Conservation (phyloP, 108 stramenopile genomes). For the Fragilariopsis cylindrus region DNA sequence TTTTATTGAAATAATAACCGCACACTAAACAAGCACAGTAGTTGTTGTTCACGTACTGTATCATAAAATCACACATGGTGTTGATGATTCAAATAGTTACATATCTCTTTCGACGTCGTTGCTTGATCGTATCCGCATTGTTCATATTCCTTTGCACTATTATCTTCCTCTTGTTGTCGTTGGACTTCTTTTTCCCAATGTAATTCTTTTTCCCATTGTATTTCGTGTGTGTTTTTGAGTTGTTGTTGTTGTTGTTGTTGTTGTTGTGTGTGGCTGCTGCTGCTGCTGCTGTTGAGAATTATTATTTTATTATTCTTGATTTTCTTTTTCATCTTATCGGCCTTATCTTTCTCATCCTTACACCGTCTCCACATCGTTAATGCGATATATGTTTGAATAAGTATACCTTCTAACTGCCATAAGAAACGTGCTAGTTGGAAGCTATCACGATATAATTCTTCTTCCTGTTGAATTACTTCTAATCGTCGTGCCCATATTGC, state of each 20-base stretch:
- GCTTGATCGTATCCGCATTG: conserved; percentile 4
- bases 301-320: not conserved
- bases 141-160: not conserved
- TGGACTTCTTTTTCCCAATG: not conserved
- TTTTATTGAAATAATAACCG: not conserved
- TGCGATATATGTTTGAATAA: not conserved
- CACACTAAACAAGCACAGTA: not conserved
- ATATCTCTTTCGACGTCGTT: not conserved
- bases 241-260: conserved; percentile 10
- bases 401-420: conserved; percentile 4
- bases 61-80: not conserved
- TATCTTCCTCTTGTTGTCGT: not conserved
- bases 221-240: not conserved
- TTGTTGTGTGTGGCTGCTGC: conserved; percentile 7
- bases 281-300: not conserved
- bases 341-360: not conserved
- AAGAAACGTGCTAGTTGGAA: not conserved
- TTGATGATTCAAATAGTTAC: not conserved
- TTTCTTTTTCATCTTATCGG: not conserved
- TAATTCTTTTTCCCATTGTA: not conserved
- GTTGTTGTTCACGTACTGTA: not conserved
- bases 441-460: not conserved
- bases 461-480: not conserved
- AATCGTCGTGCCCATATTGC: not conserved
- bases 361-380: not conserved